These are phyloP conservation scores for Amauroascus niger DNA, from an alignment of 2,329 filamentous ascomycete genomes.

Conservation along the genomic window DNA sequence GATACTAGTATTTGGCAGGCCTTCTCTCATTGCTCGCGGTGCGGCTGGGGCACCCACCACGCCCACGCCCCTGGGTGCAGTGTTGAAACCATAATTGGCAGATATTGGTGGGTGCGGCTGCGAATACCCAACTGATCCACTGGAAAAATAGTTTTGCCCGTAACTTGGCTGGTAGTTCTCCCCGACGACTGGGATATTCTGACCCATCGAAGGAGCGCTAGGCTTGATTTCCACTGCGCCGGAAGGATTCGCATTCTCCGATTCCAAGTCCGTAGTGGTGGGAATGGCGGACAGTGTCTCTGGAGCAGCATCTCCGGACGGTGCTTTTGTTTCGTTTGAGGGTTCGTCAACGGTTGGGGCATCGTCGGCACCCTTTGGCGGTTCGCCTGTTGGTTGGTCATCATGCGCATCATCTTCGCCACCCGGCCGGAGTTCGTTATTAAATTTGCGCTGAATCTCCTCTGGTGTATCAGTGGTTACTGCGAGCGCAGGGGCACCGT, in stretches of 20 bases:
- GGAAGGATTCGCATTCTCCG: not conserved
- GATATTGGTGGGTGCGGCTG: not conserved
- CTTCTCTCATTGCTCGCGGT: conserved; percentile 88
- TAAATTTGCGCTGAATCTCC: conserved; percentile 16
- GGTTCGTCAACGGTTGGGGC: conserved; percentile 12
- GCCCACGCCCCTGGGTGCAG: conserved; percentile 41
- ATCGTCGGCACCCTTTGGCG: conserved; percentile 13
- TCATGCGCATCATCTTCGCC: conserved; percentile 29
- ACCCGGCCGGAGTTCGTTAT: conserved; percentile 29
- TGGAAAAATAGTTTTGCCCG: not conserved
- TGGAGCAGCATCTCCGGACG: not conserved
- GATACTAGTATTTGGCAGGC: conserved; percentile 70
- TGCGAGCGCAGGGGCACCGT: conserved; percentile 12
- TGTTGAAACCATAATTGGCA: not conserved
- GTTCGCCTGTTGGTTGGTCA: conserved; percentile 19
- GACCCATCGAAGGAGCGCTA: not conserved
- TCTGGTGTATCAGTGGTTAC: conserved; percentile 21
- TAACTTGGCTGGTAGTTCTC: conserved; percentile 1
- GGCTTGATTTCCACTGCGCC: not conserved
- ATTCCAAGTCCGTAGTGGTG: not conserved
- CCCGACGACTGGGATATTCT: conserved; percentile 7
- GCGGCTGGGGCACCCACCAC: conserved; percentile 71
- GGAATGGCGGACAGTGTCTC: conserved; percentile 5
- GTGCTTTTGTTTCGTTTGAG: not conserved
- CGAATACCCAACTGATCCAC: not conserved